Evolutionary conservation across 1,284 basidiomycete genomes (phyloP), one percentile per base, ranked within the genome.

Genomic region (Austroboletus novae-zelandiae): DNA sequence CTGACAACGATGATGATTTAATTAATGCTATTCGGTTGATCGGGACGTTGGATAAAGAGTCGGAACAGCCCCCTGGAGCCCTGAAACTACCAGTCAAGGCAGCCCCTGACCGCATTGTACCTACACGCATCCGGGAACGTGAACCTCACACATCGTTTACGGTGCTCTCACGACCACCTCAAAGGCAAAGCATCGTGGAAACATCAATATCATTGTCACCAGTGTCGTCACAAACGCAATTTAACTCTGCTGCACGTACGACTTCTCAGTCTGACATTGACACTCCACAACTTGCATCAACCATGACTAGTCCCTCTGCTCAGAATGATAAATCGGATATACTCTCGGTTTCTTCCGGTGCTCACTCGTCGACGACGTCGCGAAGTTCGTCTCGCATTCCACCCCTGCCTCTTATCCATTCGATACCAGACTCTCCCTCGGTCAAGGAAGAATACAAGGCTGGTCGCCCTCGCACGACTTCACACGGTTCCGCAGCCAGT

Each of bases 121-220:
- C 86, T 1, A 86, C 83, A 23, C 78, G 78, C 13, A 84, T 89
- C 49, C 79, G 79, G 51, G 74, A 79, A 55, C 78, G 84, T 27
- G 72, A 78, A 39, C 78, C 81, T 2, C 76, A 78, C 1, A 78
- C 84, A 2, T 72, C 81, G 10, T 89, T 88, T 59, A 80, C 79
- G 49, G 85, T 88, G 30, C 85, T 81, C 3, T 86, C 84, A 11
- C 72, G 86, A 11, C 84, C 86, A 14, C 68, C 66, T 47, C 68
- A 71, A n/a, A 62, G 61, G 37, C 55, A 61, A 9, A 66, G 63
- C 9, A 56, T 29, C 1, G 40, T 41, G 8, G 68, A 62, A 14
- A 49, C 50, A 5, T 52, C 45, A 6, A 4, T 17, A 5, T 23
- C 20, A 23, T 23, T 23, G 1, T 56, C 55, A 4, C 29, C 64